Evolutionary conservation across 164 flowering plant genomes (phyloP).

Genomic region (Magnolia sinica): DNA sequence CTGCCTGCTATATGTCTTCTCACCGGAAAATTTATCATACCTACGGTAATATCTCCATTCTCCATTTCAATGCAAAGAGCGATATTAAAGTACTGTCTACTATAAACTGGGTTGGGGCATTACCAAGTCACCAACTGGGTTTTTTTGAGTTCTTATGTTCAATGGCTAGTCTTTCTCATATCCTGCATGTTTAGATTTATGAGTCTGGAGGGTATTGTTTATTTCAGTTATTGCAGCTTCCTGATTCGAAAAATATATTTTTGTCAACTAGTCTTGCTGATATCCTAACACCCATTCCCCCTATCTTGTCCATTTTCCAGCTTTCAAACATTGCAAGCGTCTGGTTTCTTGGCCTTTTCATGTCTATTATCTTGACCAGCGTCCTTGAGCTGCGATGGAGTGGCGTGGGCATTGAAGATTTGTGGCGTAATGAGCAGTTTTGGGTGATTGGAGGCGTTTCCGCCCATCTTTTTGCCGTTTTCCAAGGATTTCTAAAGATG

Average conservation of each 20-base stretch:
- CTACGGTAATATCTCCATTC: constrained; percentile 61
- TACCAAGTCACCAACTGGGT: no score
- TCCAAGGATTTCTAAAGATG: constrained; percentile 93
- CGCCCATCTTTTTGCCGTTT: constrained; percentile 95
- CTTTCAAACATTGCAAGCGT: constrained; percentile 82
- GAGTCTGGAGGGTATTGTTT: neutral
- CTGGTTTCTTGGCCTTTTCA: constrained; percentile 82
- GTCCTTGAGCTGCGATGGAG: constrained; percentile 96
- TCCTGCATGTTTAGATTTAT: neutral
- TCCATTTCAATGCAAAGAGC: neutral
- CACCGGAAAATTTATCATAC: constrained; percentile 96
- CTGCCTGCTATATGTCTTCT: constrained; percentile 95
- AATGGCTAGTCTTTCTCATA: neutral
- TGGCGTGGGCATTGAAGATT: constrained; percentile 84
- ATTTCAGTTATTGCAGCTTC: neutral
- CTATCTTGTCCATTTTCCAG: constrained; percentile 32
- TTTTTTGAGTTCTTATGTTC: neutral
- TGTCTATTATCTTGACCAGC: constrained; percentile 84
- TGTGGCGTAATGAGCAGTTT: constrained; percentile 95
- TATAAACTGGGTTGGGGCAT: no score
- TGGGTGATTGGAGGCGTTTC: constrained; percentile 99
- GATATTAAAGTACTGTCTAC: neutral
- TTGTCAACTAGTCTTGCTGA: neutral
- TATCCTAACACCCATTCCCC: neutral
- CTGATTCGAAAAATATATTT: neutral